These are phyloP conservation scores for Juncus effusus DNA, from an alignment of 176 grass and related monocot genomes.

Conservation along the genomic window DNA sequence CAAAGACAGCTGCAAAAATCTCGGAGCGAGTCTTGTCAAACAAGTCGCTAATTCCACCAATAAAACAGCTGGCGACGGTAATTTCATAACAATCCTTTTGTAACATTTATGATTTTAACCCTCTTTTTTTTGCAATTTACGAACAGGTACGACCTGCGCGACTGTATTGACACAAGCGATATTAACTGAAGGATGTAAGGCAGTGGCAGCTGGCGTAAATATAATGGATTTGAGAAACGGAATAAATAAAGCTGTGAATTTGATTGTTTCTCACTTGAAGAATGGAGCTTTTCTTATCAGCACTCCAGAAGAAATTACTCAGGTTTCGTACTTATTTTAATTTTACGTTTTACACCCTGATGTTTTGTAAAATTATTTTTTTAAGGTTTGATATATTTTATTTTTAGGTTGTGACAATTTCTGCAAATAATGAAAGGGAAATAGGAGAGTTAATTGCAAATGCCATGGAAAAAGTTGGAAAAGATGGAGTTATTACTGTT, in stretches of 20 bases:
- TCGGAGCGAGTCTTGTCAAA: conserved; percentile 85
- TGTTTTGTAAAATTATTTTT: not conserved
- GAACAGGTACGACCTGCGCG: conserved; percentile 90
- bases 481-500: conserved; percentile 89
- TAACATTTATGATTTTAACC: conserved; percentile 15
- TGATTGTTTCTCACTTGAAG: conserved; percentile 61
- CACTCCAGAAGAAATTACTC: conserved; percentile 76
- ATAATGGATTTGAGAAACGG: conserved; percentile 85
- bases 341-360: conserved; percentile 13
- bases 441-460: conserved; percentile 87
- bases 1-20: conserved; percentile 64
- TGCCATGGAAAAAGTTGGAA: conserved; percentile 90
- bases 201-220: conserved; percentile 78
- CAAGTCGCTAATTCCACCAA: conserved; percentile 85
- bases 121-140: conserved; percentile 26
- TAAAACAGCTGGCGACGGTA: conserved; percentile 88
- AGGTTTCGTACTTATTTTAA: conserved; percentile 40
- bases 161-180: conserved; percentile 93
- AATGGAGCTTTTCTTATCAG: conserved; percentile 75
- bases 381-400: conserved; percentile 7
- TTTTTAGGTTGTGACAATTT: conserved; percentile 85
- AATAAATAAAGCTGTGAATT: conserved; percentile 78
- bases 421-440: conserved; percentile 91
- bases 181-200: conserved; percentile 84
- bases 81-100: not conserved